Evolutionary conservation across 305 asterid species (phyloP).

Genomic region (Fraxinus ornus): DNA sequence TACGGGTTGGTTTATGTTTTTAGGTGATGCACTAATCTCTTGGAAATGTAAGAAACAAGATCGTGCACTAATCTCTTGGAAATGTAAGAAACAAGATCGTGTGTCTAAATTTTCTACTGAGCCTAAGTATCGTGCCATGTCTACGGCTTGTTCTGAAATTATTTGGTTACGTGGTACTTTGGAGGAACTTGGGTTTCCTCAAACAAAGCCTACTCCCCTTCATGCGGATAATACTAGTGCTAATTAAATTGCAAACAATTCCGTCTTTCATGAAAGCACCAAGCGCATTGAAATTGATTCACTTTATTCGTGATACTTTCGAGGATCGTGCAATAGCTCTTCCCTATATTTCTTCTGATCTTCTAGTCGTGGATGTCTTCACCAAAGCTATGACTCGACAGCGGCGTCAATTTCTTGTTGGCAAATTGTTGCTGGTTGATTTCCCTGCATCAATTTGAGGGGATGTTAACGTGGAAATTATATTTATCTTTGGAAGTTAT

Average conservation of each 20-base stretch:
- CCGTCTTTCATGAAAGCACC: neutral
- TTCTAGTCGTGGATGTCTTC: neutral
- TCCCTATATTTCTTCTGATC: neutral
- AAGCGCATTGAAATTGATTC: neutral
- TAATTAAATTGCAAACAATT: neutral
- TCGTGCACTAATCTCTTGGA: neutral
- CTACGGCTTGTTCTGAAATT: neutral
- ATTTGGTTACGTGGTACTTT: neutral
- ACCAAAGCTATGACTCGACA: neutral
- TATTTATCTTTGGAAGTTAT: neutral
- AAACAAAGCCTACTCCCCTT: neutral
- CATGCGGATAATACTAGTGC: neutral
- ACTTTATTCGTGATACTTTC: neutral
- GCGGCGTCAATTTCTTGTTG: neutral
- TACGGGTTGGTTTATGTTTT: neutral
- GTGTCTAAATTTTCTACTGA: neutral
- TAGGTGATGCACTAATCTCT: neutral
- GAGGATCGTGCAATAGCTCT: neutral
- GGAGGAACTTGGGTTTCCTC: neutral
- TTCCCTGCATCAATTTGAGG: neutral
- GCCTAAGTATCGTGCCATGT: neutral
- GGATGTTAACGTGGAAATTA: neutral
- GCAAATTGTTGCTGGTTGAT: neutral
- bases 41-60: neutral
- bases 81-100: too few species aligned